Evolutionary conservation across 495 filamentous ascomycete species (phyloP).

Genomic region (Penicillium ucsense): DNA sequence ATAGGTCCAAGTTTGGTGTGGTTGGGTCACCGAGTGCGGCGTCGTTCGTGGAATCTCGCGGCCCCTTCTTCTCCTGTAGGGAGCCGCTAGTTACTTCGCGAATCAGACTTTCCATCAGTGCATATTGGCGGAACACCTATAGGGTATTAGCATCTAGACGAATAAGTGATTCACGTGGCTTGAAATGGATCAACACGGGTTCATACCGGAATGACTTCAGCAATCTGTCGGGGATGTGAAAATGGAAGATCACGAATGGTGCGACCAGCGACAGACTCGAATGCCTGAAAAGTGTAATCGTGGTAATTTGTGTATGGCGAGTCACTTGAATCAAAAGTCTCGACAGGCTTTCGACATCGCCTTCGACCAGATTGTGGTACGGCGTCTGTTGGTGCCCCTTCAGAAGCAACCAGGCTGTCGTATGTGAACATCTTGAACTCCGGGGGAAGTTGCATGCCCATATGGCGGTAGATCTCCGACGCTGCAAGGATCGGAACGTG

Average conservation of each 20-base stretch:
- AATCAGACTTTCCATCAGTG: constrained; percentile 54
- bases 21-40: neutral
- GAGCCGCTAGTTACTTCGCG: constrained; percentile 44
- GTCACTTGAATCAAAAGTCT: constrained; percentile 27
- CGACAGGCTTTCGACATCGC: constrained; percentile 25
- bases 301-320: constrained; percentile 43
- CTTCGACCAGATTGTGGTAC: constrained; percentile 19
- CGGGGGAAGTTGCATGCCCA: constrained; percentile 46
- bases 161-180: neutral
- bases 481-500: constrained; percentile 61
- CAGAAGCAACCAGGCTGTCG: constrained; percentile 56
- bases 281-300: constrained; percentile 57
- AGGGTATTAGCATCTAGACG: neutral
- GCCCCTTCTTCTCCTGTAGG: constrained; percentile 7
- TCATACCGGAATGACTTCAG: constrained; percentile 59
- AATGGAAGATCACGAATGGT: constrained; percentile 68
- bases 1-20: neutral
- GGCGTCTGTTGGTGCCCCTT: constrained; percentile 17
- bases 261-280: constrained; percentile 59
- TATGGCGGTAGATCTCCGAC: constrained; percentile 53
- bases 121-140: constrained; percentile 62
- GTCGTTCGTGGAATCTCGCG: neutral
- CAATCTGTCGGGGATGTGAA: constrained; percentile 74
- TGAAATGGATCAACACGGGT: neutral
- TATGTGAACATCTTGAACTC: constrained; percentile 52